Conservation (phyloP, 2,329 filamentous ascomycete species). For the Arthrobotrys musiformis region DNA sequence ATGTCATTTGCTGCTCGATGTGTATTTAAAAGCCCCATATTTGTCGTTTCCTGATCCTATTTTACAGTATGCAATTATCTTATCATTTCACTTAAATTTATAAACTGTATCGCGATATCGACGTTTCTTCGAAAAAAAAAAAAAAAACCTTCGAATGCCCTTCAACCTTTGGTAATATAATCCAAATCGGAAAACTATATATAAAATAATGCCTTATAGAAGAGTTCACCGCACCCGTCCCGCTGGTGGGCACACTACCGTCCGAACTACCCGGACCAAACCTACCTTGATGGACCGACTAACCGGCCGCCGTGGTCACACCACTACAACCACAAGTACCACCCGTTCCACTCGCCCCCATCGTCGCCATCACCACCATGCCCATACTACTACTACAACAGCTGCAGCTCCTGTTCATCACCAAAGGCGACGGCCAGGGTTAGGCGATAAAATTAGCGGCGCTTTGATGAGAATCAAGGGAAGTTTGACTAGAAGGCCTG, state of each 20-base stretch:
- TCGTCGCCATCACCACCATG: conserved; percentile 65
- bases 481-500: conserved; percentile 74
- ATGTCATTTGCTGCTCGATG: neutral
- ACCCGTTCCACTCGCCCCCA: conserved; percentile 63
- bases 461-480: conserved; percentile 79
- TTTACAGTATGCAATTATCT: neutral
- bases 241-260: conserved; percentile 57
- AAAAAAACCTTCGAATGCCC: too few species aligned
- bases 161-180: neutral
- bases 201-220: conserved; percentile 31
- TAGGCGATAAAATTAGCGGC: conserved; percentile 82
- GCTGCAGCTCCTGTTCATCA: conserved; percentile 67
- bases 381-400: conserved; percentile 61
- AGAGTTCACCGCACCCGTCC: conserved; percentile 21
- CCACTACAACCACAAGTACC: conserved; percentile 64
- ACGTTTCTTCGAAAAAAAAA: too few species aligned
- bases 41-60: conserved; percentile 1
- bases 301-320: conserved; percentile 63
- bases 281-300: conserved; percentile 70
- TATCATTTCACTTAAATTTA: conserved; percentile 1
- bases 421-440: conserved; percentile 73
- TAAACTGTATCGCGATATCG: too few species aligned
- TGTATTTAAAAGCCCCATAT: conserved; percentile 21
- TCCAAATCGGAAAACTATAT: neutral
- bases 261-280: conserved; percentile 63